phyloP scores from a whole-genome alignment of 208 protist species.

The Leishmania martiniquensis region DNA sequence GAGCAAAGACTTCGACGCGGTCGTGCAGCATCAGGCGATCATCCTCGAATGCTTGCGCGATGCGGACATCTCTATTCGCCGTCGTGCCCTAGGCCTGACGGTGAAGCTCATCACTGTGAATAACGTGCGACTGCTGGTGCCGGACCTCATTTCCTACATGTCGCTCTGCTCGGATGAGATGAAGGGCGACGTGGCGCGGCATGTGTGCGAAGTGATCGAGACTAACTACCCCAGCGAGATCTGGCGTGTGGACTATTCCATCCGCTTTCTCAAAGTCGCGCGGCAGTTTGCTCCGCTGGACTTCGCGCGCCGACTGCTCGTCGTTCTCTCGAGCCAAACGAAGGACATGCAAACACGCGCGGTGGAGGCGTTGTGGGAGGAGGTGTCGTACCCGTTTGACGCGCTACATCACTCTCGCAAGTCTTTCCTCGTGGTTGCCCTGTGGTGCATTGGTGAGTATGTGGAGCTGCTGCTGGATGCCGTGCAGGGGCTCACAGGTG shows the following conservation, averaged over 20 bases:
- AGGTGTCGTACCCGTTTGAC: conserved; percentile 77
- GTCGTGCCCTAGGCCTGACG: conserved; percentile 96
- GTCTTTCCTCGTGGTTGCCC: conserved; percentile 90
- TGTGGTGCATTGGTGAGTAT: conserved; percentile 98
- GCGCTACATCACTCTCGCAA: conserved; percentile 79
- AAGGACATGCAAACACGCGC: conserved; percentile 91
- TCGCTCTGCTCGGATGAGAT: conserved; percentile 93
- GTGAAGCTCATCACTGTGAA: conserved; percentile 96
- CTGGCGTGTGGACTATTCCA: conserved; percentile 97
- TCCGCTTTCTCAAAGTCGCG: conserved; percentile 91
- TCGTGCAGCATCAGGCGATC: conserved; percentile 92
- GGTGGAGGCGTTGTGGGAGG: conserved; percentile 90
- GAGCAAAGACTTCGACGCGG: conserved; percentile 79
- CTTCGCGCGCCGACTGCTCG: conserved; percentile 88
- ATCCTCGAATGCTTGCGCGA: conserved; percentile 98
- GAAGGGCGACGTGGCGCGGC: conserved; percentile 91
- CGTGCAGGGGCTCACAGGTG: conserved; percentile 26
- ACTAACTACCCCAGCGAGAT: conserved; percentile 92
- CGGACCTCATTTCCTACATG: conserved; percentile 96
- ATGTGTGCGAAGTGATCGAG: conserved; percentile 94
- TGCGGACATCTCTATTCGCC: conserved; percentile 96
- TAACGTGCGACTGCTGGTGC: conserved; percentile 95
- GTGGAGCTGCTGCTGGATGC: conserved; percentile 81
- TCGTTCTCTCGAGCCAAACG: conserved; percentile 81
- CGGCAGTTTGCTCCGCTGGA: conserved; percentile 64